Base-by-base conservation (phyloP, 495 filamentous ascomycete genomes). In the Aspergillus bertholletiae region DNA sequence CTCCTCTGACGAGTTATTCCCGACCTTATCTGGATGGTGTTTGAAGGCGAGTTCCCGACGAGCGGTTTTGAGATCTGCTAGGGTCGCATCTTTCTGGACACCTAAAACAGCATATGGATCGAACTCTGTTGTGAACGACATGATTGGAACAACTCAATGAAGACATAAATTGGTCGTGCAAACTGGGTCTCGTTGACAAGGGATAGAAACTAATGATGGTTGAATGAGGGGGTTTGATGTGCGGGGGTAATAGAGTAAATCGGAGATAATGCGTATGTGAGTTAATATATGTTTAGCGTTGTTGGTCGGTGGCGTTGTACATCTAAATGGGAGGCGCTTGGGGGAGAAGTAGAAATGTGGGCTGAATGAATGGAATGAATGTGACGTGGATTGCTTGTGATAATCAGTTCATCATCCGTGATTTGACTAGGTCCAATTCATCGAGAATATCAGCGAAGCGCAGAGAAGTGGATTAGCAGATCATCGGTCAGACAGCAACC, bases 21-120 rank as follows among this genome's bases (percentile, higher is more conserved):
- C 83, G 46, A 97, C 83, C 76, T 97, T 97, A 78, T 98, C 94
- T 28, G 94, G 94, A 66, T 98, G 94, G 66, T 85, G 92, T 73
- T 90, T 91, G 53, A 97, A 82, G 49, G 90, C 92, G 22, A 96
- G 87, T 72, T 96, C 97, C 56, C 90, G 88, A 75, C 97, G 88
- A 17, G 90, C 86, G 44, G 80, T 76, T 56, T 90, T 86, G 67
- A 98, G 93, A 54, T 86, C 83, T 22, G 84, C 62, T 20, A 87
- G 70, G 47, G 87, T 80, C 37, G 90, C 90, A 68, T 89, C 83
- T 64, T 84, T 88, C 37, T 85, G 61, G 41, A 98, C 80, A 41
- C 90, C 89, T 35, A 98, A 82, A 15, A 83, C 75, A 51, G 80
- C 82, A 80, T 97, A 98, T 24, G 91, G 93, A 71, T 96, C 89